These are phyloP conservation scores for Zhuliangozyma blackwelliae DNA, from an alignment of 1,139 yeast species.

Conservation along the genomic window DNA sequence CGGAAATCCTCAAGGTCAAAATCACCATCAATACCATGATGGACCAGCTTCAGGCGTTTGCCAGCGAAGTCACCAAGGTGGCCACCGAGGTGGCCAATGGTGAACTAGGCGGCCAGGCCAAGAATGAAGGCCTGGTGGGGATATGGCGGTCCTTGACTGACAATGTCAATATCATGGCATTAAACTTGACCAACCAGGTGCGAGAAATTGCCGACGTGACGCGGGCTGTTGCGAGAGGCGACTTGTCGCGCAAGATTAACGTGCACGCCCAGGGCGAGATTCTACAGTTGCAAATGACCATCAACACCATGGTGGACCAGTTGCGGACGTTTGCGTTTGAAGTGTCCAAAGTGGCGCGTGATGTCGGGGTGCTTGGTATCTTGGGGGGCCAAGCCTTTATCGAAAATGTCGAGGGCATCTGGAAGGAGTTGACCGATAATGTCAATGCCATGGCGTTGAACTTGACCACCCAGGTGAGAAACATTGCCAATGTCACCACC, in stretches of 20 bases:
- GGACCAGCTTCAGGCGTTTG: conserved; percentile 81
- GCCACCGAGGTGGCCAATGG: conserved; percentile 91
- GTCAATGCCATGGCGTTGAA: conserved; percentile 90
- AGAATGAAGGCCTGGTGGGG: conserved; percentile 77
- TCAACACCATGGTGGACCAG: conserved; percentile 85
- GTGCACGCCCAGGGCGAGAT: conserved; percentile 86
- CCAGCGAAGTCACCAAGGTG: conserved; percentile 76
- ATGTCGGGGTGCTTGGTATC: conserved; percentile 85
- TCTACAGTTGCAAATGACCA: conserved; percentile 71
- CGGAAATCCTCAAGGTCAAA: conserved; percentile 72
- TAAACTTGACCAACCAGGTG: conserved; percentile 75
- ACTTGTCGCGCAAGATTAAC: conserved; percentile 68
- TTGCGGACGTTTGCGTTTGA: conserved; percentile 83
- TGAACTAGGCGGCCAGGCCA: conserved; percentile 84
- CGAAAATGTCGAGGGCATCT: conserved; percentile 80
- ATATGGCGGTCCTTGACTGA: conserved; percentile 84
- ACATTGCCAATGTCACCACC: conserved; percentile 86
- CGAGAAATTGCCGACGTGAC: conserved; percentile 89
- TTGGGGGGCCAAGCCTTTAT: conserved; percentile 86
- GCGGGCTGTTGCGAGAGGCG: conserved; percentile 79
- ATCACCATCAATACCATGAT: conserved; percentile 83
- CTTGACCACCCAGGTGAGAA: conserved; percentile 81
- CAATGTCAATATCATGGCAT: conserved; percentile 84
- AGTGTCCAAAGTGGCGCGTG: conserved; percentile 83
- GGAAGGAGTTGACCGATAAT: conserved; percentile 86